Evolutionary conservation across 1,284 basidiomycete species (phyloP), one percentile per base, ranked within the genome.

Genomic region (Ceratobasidium sp.): DNA sequence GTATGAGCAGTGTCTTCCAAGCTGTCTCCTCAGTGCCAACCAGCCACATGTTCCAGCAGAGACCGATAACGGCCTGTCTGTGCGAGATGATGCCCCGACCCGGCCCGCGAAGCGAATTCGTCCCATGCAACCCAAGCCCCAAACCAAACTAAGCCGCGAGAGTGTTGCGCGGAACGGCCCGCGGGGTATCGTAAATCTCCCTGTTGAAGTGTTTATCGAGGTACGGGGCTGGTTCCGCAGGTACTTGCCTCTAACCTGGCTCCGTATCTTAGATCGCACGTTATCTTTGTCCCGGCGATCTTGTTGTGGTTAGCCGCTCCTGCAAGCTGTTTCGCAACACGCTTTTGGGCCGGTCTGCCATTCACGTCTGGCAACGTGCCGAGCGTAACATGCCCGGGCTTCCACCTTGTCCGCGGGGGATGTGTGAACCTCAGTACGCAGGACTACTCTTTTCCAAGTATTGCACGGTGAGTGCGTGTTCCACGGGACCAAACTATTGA

Each of bases 371-470:
- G 58, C 29, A 59, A 14, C 9, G 37, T 37, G 58, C 31, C 11
- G 1, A 4, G 7, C 9, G 14, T 7, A 59, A 59, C 31, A 14
- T 59, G 16, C 58, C 37, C 19, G 9, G 31, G 16, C 31, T 59
- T 11, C 58, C 58, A 31, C 58, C 58, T 13, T 59, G 58, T 37
- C 31, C 58, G 24, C 6, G 7, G 1, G 58, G 9, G 14, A 59
- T 59, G 58, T 59, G 31, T 31, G 58, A 59, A 22, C 58, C 58
- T 8, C 29, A 41, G 37, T 59, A 41, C 16, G 27, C 31, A 14
- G 58, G 27, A 22, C 31, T 59, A 22, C 24, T 59, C 7, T 59
- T 37, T 34, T 59, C 58, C 29, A 16, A 34, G 14, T 7, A 24
- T 19, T 58, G 54, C 19, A 29, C 54, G 29, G 54, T 58, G 29